A percentile compares a stretch with the other conserved stretches of the same genome.
phyloP scores from a whole-genome alignment of 257 asterid genomes.

The Nicotiana otophora region DNA sequence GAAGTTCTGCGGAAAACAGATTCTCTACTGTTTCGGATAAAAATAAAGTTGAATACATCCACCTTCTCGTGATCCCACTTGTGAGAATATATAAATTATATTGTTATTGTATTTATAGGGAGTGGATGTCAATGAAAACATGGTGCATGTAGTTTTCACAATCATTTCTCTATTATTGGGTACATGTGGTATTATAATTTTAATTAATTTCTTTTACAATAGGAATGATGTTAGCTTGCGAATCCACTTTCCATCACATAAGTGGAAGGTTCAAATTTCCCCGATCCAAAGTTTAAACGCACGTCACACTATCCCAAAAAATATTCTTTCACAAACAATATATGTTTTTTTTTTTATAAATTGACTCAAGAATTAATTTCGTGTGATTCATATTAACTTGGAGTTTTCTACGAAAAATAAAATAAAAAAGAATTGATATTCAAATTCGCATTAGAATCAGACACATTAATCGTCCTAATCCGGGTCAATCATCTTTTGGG shows the following conservation, averaged over 20 bases:
- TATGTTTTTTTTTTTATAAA: too few relatives aligned
- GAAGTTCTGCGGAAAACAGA: too few relatives aligned
- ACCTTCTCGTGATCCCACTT: fast-evolving
- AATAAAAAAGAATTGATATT: not conserved
- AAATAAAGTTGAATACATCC: fast-evolving
- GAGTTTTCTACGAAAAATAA: not conserved
- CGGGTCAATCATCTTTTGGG: not conserved
- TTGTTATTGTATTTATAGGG: too few relatives aligned
- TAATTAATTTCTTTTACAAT: not conserved
- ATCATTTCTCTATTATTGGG: not conserved
- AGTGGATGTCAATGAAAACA: not conserved
- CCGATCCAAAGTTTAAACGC: too few relatives aligned
- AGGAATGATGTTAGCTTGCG: not conserved
- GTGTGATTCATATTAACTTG: fast-evolving
- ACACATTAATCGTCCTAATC: not conserved
- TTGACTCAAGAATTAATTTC: not conserved
- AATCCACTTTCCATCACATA: not conserved
- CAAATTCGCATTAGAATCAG: not conserved
- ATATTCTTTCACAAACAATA: too few relatives aligned
- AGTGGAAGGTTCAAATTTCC: not conserved
- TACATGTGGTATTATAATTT: not conserved
- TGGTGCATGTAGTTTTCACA: not conserved
- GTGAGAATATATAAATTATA: too few relatives aligned
- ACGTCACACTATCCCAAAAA: too few relatives aligned
- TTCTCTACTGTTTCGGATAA: fast-evolving